A percentile compares a stretch with the other conserved stretches of the same genome.
Conservation (phyloP, 306 rosid species). For the Sicyos baderoa region DNA sequence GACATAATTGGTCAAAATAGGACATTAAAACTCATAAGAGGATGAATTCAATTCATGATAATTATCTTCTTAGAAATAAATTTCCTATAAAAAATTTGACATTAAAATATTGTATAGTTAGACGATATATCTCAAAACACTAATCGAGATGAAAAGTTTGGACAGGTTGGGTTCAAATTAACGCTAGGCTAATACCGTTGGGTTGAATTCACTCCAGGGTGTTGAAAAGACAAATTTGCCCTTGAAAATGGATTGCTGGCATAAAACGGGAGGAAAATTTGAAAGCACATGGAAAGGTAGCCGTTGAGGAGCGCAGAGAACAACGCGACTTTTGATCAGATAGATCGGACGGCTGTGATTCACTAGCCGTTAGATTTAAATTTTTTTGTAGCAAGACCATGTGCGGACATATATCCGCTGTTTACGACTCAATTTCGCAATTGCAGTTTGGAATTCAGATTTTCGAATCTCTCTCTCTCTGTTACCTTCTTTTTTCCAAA, state of each 20-base stretch:
- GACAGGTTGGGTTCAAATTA: no score
- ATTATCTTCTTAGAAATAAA: no score
- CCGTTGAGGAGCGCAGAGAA: constrained; percentile 31
- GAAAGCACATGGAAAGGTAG: constrained; percentile 34
- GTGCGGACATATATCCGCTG: constrained; percentile 41
- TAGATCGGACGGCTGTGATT: constrained; percentile 28
- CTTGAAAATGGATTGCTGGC: not conserved
- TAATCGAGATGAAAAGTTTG: no score
- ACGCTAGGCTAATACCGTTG: no score
- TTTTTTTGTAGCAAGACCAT: constrained; percentile 17
- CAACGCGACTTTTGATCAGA: constrained; percentile 33
- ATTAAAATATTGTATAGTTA: no score
- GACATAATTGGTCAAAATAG: no score
- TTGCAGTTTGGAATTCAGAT: constrained; percentile 13
- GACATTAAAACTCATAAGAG: no score
- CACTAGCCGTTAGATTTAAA: constrained; percentile 43
- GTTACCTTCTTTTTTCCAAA: not conserved
- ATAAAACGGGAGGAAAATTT: constrained; percentile 9
- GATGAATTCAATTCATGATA: no score
- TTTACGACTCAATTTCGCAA: constrained; percentile 25
- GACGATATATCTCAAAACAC: no score
- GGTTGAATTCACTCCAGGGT: not conserved
- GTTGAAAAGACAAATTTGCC: not conserved
- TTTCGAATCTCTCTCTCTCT: not conserved
- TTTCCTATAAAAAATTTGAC: no score